Base-by-base conservation (phyloP, 148 eudicot species). In the Beta vulgaris region DNA sequence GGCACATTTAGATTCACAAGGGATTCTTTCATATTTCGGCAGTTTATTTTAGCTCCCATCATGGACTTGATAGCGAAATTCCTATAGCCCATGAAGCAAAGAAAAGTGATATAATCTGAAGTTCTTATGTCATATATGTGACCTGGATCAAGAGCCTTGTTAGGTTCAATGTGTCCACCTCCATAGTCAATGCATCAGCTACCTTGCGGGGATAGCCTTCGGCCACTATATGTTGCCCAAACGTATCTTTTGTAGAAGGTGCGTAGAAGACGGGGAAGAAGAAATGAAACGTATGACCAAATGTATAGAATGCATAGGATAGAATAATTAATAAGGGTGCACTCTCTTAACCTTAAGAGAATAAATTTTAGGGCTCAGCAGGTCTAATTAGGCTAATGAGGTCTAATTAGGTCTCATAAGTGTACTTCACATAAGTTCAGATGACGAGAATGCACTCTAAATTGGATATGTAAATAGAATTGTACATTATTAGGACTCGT, bases 21-120 rank as follows among this genome's bases (percentile, higher is more conserved):
- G 11, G 19, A 26, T 7, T 40, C 66, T 58, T 28, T 54, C 42
- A 54, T n/a, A n/a, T 32, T 68, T 26, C 14, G 72, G 62, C 73
- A 68, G 26, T 55, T 55, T 37, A 57, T 59, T 39, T 55, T 25
- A 35, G 62, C 14, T 37, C 39, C 19, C 16, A 79, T 74, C 74
- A 81, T 29, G 19, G 43, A 68, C 75, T 77, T 80, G 23, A 88
- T 80, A 54, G 85, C 79, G 0, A 75, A 77, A 48, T 73, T 31
- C 8, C 68, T 85, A 68, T 85, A 82, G 26, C 84, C 88, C 79
- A 82, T 40, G 34, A 81, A 66, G 67, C 90, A 83, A 39, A 87
- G 83, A 60, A 74, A 85, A 3, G 36, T 48, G 23, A 79, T 62
- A 71, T 85, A 84, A 37, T 87, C 87, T 4, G 46, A 26, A 61